phyloP scores from a whole-genome alignment of 176 grass and related monocot species.

The Alloteropsis semialata region DNA sequence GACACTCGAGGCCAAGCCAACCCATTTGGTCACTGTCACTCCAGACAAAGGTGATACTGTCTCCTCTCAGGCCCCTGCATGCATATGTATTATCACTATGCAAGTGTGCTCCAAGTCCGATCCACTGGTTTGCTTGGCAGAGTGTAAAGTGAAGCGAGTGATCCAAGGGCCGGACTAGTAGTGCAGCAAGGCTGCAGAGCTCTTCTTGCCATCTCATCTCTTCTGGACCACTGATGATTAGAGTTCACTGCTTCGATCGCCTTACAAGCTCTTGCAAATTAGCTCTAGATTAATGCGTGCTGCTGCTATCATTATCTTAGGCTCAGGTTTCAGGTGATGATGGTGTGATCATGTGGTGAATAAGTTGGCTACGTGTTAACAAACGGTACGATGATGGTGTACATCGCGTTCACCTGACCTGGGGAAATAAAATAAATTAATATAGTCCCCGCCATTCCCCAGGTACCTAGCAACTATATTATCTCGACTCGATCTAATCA shows the following conservation, averaged over 20 bases:
- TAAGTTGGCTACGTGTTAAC: slow-evolving; percentile 20
- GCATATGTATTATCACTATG: too few relatives aligned
- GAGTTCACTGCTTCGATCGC: background rate
- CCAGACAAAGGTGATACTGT: background rate
- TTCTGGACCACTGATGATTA: slow-evolving; percentile 4
- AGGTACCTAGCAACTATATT: too few relatives aligned
- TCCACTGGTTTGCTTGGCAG: slow-evolving; percentile 10
- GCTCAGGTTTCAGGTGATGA: background rate
- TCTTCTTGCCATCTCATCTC: background rate
- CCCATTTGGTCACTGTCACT: slow-evolving; percentile 17
- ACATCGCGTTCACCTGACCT: background rate
- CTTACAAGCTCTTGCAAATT: background rate
- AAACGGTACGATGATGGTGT: background rate
- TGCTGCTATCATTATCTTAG: background rate
- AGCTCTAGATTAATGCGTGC: background rate
- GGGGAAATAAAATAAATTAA: background rate
- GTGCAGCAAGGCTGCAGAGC: background rate
- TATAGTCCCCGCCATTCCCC: background rate
- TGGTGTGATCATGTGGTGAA: background rate
- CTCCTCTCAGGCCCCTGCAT: too few relatives aligned
- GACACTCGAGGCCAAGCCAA: slow-evolving; percentile 7
- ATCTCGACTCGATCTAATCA: background rate
- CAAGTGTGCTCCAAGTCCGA: background rate
- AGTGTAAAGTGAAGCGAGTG: slow-evolving; percentile 13
- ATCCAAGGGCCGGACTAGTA: slow-evolving; percentile 51